Evolutionary conservation across 306 rosid genomes (phyloP).

Genomic region (Chamaecrista fasciculata): DNA sequence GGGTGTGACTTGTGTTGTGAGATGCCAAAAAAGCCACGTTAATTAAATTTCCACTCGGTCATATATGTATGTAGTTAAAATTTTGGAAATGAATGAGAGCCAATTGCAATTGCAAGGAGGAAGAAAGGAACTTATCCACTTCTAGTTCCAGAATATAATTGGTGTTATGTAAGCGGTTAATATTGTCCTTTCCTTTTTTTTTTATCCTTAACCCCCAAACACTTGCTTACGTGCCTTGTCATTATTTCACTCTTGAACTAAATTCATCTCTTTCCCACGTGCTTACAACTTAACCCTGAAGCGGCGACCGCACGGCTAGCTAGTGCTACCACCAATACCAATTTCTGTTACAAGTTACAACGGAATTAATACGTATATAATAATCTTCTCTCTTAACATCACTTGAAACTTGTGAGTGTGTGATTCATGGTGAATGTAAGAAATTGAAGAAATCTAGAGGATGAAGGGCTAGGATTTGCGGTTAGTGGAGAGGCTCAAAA

Average conservation of each 20-base stretch:
- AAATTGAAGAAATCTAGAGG: neutral
- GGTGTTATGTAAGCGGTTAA: neutral
- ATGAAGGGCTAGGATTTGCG: neutral
- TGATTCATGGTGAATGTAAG: no score
- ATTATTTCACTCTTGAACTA: neutral
- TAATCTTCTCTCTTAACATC: no score
- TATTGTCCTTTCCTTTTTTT: slow-evolving; percentile 1
- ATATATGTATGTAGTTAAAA: no score
- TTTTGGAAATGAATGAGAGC: no score
- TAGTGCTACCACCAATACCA: no score
- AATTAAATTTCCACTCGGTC: no score
- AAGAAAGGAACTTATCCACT: no score
- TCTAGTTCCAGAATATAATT: neutral
- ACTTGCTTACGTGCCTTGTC: neutral
- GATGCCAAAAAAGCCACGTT: no score
- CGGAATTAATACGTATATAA: neutral
- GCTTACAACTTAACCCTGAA: neutral
- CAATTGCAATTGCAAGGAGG: no score
- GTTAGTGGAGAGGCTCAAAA: slow-evolving; percentile 29
- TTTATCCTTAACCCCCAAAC: neutral
- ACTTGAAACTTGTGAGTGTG: no score
- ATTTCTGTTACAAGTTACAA: neutral
- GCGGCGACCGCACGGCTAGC: neutral
- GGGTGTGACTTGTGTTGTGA: no score
- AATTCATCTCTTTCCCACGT: neutral